phyloP scores from a whole-genome alignment of 768 basidiomycete genomes.

The Boletus sensibilis region DNA sequence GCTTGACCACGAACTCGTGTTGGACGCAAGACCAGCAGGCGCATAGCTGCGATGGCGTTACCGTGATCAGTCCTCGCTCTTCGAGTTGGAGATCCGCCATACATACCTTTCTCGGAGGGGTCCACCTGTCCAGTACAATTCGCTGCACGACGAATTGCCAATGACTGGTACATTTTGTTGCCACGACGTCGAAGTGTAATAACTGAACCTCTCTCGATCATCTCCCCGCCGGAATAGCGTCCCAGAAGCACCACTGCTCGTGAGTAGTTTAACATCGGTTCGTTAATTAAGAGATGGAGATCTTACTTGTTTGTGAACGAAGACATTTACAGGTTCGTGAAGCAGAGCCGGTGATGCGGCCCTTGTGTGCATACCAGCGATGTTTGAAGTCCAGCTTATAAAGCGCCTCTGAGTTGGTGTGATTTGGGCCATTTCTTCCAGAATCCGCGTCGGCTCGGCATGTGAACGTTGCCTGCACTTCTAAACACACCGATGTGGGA shows the following conservation, averaged over 20 bases:
- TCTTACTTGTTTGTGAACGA: conserved; percentile 11
- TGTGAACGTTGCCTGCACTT: background rate
- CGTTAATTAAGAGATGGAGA: background rate
- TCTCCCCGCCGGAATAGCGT: background rate
- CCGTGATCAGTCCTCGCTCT: background rate
- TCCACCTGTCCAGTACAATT: background rate
- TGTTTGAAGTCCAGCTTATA: conserved; percentile 2
- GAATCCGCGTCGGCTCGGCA: conserved; percentile 10
- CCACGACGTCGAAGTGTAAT: background rate
- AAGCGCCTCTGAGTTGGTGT: background rate
- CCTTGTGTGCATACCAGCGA: background rate
- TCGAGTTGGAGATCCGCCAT: background rate
- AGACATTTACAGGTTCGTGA: conserved; percentile 9
- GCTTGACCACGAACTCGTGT: conserved; percentile 3
- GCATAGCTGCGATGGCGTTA: background rate
- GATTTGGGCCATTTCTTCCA: conserved; percentile 1
- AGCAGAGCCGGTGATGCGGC: background rate
- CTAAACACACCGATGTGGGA: background rate
- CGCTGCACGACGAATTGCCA: background rate
- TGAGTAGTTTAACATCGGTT: background rate
- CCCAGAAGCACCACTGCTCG: background rate
- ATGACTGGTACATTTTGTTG: conserved; percentile 1
- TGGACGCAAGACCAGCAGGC: background rate
- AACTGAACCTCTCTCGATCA: background rate
- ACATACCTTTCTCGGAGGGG: conserved; percentile 14